Base-by-base conservation (phyloP, 1,139 yeast species). In the Torulaspora pretoriensis region DNA sequence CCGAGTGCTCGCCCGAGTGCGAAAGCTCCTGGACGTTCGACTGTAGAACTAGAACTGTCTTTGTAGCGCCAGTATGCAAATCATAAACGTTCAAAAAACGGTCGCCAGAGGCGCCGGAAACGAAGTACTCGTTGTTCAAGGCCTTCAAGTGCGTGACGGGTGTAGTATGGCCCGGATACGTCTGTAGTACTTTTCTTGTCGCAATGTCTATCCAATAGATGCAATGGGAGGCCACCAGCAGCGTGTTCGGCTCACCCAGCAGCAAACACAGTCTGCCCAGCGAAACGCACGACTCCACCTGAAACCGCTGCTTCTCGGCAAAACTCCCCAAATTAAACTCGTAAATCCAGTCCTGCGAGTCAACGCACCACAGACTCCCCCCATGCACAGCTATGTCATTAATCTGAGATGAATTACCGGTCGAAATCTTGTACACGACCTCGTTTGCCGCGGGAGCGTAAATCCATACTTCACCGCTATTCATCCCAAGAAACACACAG, bases 141-240 rank as follows among this genome's bases (percentile, higher is more conserved):
- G 75, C 61, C 5, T 75, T 65, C 26, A 71, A 46, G 16, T 79
- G 68, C 9, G 78, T 61, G 32, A 85, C 73, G 3, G 86, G 81
- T 28, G 85, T 77, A 27, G 85, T 76, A 60, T 86, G 94, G 14
- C 88, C 92, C 0, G 94, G 89, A 59, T 77, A 80, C 1, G 81
- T 73, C 53, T 68, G 69, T 31, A 69, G 60, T 3, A 75, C 64
- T 43, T 65, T 60, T 40, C 67, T 70, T 0, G 61, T 53, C 16
- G 61, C 51, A 3, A 67, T 53, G 55, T 79, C 77, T 25, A 80
- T 68, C 49, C 82, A 61, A 46, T 75, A 73, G 25, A 82, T 71
- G 30, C 82, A 75, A 56, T 82, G 85, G 0, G 90, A 75, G 1
- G 86, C 88, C 10, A 81, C 65, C 48, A 85, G 68, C 28, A 85